phyloP scores from a whole-genome alignment of 192 early-diverging fungal genomes.

The Dimargaris xerosporica region DNA sequence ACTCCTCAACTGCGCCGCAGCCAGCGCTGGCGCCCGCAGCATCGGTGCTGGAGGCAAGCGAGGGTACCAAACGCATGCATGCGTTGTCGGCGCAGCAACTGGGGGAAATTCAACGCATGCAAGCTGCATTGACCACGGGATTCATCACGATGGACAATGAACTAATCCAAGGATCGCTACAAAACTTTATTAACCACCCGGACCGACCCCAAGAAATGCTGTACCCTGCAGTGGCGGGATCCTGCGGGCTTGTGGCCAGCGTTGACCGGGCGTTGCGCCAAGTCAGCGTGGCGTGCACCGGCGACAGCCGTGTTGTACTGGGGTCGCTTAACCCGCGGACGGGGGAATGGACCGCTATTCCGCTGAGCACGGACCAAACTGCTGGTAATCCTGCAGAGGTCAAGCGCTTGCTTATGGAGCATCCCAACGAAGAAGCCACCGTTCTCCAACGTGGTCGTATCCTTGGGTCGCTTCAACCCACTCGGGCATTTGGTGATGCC shows the following conservation, averaged over 20 bases:
- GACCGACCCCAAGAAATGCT: constrained; percentile 1
- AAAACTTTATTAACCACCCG: constrained; percentile 1
- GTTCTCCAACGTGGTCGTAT: constrained; percentile 42
- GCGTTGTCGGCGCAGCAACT: background rate
- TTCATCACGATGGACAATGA: constrained; percentile 7
- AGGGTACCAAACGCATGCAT: background rate
- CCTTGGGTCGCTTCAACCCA: constrained; percentile 33
- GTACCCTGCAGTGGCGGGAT: constrained; percentile 16
- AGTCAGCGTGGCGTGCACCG: constrained; percentile 23
- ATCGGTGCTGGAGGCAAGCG: background rate
- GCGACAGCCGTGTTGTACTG: constrained; percentile 25
- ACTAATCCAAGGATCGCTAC: background rate
- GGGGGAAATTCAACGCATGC: background rate
- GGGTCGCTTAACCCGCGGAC: constrained; percentile 21
- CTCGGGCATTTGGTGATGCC: constrained; percentile 50
- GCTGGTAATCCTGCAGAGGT: constrained; percentile 33
- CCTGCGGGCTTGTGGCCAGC: constrained; percentile 23
- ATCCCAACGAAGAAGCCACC: constrained; percentile 51
- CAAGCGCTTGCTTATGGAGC: constrained; percentile 40
- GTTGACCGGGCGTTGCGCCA: constrained; percentile 18
- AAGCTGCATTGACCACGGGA: background rate
- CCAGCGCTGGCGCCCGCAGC: background rate
- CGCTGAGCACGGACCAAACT: constrained; percentile 49
- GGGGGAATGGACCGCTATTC: constrained; percentile 31
- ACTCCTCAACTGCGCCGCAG: no score